Percentiles rank a stretch among this genome's conserved stretches.
These are phyloP conservation scores for Stemphylium lycopersici DNA, from an alignment of 2,329 filamentous ascomycete species.

Conservation along the genomic window DNA sequence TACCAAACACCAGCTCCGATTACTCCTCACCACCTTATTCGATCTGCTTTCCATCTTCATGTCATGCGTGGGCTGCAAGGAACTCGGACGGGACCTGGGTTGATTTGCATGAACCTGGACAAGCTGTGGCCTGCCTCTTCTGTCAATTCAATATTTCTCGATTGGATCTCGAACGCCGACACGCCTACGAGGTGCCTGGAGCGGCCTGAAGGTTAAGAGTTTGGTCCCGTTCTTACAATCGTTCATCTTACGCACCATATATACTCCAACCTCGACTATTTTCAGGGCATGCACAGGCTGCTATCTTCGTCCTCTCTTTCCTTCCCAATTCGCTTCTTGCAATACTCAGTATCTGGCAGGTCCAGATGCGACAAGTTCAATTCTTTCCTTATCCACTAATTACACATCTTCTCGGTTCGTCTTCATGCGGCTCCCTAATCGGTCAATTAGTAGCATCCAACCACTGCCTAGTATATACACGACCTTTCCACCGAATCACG, in stretches of 20 bases:
- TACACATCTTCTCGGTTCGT: background rate
- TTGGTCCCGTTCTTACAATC: background rate
- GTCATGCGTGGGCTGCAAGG: background rate
- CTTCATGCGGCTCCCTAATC: slow-evolving; percentile 35
- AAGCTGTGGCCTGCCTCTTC: slow-evolving; percentile 8
- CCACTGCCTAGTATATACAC: slow-evolving; percentile 39
- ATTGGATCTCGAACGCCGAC: slow-evolving; percentile 22
- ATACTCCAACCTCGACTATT: slow-evolving; percentile 10
- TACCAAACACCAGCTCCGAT: slow-evolving; percentile 8
- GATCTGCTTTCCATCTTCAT: slow-evolving; percentile 13
- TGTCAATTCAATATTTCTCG: slow-evolving; percentile 1
- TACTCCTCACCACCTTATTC: slow-evolving; percentile 13
- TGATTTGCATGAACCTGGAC: slow-evolving; percentile 19
- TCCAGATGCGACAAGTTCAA: slow-evolving; percentile 8
- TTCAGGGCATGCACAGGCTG: slow-evolving; percentile 21
- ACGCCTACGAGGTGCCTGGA: slow-evolving; percentile 21
- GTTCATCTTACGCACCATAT: slow-evolving; percentile 11
- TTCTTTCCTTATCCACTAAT: background rate
- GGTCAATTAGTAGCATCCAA: slow-evolving; percentile 30
- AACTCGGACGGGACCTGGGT: background rate
- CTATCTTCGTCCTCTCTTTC: slow-evolving; percentile 21
- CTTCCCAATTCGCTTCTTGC: slow-evolving; percentile 13
- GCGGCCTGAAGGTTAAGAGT: slow-evolving; percentile 9
- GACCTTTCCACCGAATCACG: slow-evolving; percentile 24
- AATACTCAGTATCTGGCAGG: slow-evolving; percentile 20